Evolutionary conservation across 2,329 filamentous ascomycete genomes (phyloP), one percentile per base, ranked within the genome.

Genomic region (Pestalotiopsis fici): DNA sequence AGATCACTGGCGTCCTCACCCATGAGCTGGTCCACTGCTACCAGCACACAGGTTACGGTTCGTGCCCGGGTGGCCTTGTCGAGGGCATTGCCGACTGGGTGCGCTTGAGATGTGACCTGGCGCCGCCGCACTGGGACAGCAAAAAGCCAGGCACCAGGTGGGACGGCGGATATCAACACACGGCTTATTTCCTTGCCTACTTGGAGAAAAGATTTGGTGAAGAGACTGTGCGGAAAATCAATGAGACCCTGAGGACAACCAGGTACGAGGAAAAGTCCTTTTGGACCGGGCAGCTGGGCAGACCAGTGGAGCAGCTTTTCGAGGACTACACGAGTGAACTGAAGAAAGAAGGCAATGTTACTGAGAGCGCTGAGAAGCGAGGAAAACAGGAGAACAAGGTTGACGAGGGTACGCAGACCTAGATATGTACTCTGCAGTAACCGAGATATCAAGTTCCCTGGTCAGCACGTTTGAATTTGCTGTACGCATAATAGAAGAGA

Each of bases 21-120:
- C 95, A 98, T 77, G 95, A 98, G 80, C 90, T 98, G 69, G 95
- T 98, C 15, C 96, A 98, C 82, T 98, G 94, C 81, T 97, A 92
- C 81, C 95, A 98, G 79, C 92, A 93, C 80, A 91, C 93, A 73
- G 91, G 85, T 2, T 82, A 73, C 23, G 85, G 84, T 1, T 82
- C 82, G 4, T 88, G 89, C 56, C 92, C 92, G 0, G 91, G 91
- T 0, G 96, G 96, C 0, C 80, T 98, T 59, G 91, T 97, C 66
- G 95, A 98, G 79, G 95, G 95, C 0, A 89, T 98, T 65, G 95
- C 95, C 23, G 96, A 98, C 80, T 98, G 93, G 88, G 95, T 98
- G 27, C 87, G 95, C 2, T 81, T 98, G 69, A 89, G 88, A 70
- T 90, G 90, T 62, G 87, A 86, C 0, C 85, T 97, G 31, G 88